Evolutionary conservation across 2,329 filamentous ascomycete genomes (phyloP).

Genomic region (Colletotrichum noveboracense): DNA sequence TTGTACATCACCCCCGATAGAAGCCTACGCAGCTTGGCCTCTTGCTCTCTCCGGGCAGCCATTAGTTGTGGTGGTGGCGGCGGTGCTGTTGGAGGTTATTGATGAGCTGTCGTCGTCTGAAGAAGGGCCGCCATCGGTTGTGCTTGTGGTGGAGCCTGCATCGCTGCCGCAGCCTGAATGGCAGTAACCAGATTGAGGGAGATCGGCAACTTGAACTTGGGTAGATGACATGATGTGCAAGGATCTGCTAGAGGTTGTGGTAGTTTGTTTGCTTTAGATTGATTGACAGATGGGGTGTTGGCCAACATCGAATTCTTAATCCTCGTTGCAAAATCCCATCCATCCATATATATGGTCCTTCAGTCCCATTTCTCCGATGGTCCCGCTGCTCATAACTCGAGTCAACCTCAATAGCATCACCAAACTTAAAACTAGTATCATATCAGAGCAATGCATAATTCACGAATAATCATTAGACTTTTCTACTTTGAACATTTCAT

Average conservation of each 20-base stretch:
- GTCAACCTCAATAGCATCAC: neutral
- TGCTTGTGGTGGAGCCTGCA: neutral
- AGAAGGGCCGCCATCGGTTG: neutral
- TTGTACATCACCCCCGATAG: neutral
- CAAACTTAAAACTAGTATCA: neutral
- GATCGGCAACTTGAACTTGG: constrained; percentile 4
- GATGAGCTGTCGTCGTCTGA: neutral
- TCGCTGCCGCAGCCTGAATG: neutral
- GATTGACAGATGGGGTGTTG: neutral
- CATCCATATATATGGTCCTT: neutral
- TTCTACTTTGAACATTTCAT: constrained; percentile 30
- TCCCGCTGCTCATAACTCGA: neutral
- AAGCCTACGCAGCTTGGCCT: neutral
- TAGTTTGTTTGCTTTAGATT: neutral
- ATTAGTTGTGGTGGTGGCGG: neutral
- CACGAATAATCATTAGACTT: neutral
- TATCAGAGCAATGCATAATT: neutral
- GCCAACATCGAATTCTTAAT: neutral
- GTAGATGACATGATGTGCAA: neutral
- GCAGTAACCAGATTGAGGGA: neutral
- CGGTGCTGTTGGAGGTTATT: neutral
- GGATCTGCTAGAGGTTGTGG: neutral
- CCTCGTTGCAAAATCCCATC: neutral
- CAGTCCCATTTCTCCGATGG: neutral
- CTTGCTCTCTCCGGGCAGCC: neutral